Base-by-base conservation (phyloP, 2,329 filamentous ascomycete species). In the Fusarium armeniacum region DNA sequence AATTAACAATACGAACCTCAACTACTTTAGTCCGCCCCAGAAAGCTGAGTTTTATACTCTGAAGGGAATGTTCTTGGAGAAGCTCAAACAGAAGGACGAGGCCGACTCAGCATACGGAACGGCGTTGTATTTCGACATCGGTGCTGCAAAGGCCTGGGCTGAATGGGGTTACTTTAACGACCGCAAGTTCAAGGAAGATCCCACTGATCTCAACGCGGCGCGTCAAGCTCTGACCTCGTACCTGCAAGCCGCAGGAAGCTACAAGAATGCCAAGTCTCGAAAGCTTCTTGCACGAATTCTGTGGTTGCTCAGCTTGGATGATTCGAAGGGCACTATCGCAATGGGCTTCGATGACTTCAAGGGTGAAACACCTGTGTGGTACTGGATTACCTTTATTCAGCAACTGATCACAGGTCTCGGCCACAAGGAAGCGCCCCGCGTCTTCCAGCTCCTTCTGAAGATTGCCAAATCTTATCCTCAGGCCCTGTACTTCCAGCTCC, bases 91-190 rank as follows among this genome's bases (percentile, higher is more conserved):
- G 74, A 94, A 94, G 77, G 91, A 92, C 5, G 96, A 99, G 65
- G 94, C 96, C 7, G 94, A 97, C 73, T 91, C 93, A 62, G 95
- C 97, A 1, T 99, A 97, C 77, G 96, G 96, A 51, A 97, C 94
- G 52, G 97, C 96, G 0, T 81, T 99, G 64, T 98, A 95, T 82
- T 98, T 97, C 74, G 97, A 99, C 75, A 93, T 99, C 72, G 92
- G 94, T 73, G 88, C 97, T 51, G 93, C 96, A 6, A 99, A 99
- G 81, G 96, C 96, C 5, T 99, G 96, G 96, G 95, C 96, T 18
- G 96, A 99, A 82, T 99, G 96, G 96, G 96, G 96, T 52, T 94
- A 97, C 76, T 99, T 97, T 85, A 98, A 97, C 76, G 96, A 99
- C 78, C 90, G 93, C 73, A 91, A 96, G 58, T 99, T 98, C 85